A percentile compares a stretch with the other conserved stretches of the same genome.
These are phyloP conservation scores for Boletus rubropictus DNA, from an alignment of 768 basidiomycete species.

Conservation along the genomic window DNA sequence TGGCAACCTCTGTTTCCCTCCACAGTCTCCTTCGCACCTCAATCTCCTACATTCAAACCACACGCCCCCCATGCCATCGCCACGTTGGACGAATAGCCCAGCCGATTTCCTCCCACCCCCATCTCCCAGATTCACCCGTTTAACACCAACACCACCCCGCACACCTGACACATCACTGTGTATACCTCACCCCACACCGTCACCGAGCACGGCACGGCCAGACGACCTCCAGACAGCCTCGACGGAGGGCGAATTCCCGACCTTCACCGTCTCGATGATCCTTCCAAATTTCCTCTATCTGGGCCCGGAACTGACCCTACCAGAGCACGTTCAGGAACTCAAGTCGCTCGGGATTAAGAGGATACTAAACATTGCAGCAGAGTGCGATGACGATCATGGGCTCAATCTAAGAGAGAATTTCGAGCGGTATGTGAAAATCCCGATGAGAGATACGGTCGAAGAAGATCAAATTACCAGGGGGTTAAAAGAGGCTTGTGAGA, in stretches of 20 bases:
- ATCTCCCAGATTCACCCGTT: constrained; percentile 19
- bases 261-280: constrained; percentile 84
- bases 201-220: constrained; percentile 61
- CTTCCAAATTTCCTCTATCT: constrained; percentile 87
- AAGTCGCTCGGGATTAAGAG: constrained; percentile 72
- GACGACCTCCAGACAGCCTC: constrained; percentile 31
- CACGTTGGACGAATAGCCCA: constrained; percentile 33
- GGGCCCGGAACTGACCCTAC: constrained; percentile 76
- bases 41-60: constrained; percentile 55
- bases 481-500: constrained; percentile 78
- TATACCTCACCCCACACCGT: constrained; percentile 29
- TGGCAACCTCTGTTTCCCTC: constrained; percentile 18
- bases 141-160: constrained; percentile 33
- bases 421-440: constrained; percentile 79
- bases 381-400: constrained; percentile 83
- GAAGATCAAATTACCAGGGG: constrained; percentile 82
- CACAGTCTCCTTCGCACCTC: constrained; percentile 56
- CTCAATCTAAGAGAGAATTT: constrained; percentile 63
- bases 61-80: constrained; percentile 48
- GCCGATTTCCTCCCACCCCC: constrained; percentile 38
- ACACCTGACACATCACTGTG: constrained; percentile 37
- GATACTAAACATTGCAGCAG: constrained; percentile 86
- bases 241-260: constrained; percentile 46
- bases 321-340: constrained; percentile 72
- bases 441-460: constrained; percentile 94